These are phyloP conservation scores for Neopestalotiopsis rosae DNA, from an alignment of 2,329 filamentous ascomycete species.

Conservation along the genomic window DNA sequence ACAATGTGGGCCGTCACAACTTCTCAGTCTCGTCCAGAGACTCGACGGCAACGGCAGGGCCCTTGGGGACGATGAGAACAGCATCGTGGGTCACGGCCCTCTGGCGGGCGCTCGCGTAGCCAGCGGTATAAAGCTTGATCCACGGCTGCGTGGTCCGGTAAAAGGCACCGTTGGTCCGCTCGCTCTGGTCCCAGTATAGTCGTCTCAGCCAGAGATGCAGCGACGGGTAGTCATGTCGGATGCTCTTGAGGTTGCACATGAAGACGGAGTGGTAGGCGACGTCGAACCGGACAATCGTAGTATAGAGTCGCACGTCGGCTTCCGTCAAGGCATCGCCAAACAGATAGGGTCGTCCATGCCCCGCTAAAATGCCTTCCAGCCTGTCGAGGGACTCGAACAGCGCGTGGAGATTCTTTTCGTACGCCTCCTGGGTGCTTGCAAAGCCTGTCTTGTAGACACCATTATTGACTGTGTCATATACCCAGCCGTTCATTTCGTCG, in stretches of 20 bases:
- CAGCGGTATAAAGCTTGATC: slow-evolving; percentile 35
- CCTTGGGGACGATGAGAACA: slow-evolving; percentile 36
- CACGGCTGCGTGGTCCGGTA: slow-evolving; percentile 69
- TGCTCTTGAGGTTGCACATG: slow-evolving; percentile 67
- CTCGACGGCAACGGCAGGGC: slow-evolving; percentile 32
- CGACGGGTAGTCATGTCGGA: slow-evolving; percentile 67
- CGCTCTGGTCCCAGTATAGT: slow-evolving; percentile 69
- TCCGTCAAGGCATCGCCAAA: slow-evolving; percentile 69
- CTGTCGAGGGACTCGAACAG: slow-evolving; percentile 70
- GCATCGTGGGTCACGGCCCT: slow-evolving; percentile 34
- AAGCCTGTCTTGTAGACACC: slow-evolving; percentile 66
- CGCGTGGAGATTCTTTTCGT: slow-evolving; percentile 63
- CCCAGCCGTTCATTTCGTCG: slow-evolving; percentile 71
- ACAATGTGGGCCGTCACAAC: slow-evolving; percentile 19
- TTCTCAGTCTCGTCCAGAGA: slow-evolving; percentile 29
- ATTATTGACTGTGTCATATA: slow-evolving; percentile 60
- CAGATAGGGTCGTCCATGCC: slow-evolving; percentile 58
- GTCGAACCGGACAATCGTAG: slow-evolving; percentile 72
- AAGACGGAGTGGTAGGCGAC: slow-evolving; percentile 71
- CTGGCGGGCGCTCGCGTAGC: slow-evolving; percentile 33
- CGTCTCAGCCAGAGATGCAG: slow-evolving; percentile 72
- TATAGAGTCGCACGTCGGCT: slow-evolving; percentile 70
- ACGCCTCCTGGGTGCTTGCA: slow-evolving; percentile 67
- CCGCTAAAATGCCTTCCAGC: slow-evolving; percentile 62
- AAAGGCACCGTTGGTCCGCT: slow-evolving; percentile 61